A percentile compares a stretch with the other conserved stretches of the same genome.
phyloP scores from a whole-genome alignment of 169 alveolate genomes.

The Miamiensis avidus region DNA sequence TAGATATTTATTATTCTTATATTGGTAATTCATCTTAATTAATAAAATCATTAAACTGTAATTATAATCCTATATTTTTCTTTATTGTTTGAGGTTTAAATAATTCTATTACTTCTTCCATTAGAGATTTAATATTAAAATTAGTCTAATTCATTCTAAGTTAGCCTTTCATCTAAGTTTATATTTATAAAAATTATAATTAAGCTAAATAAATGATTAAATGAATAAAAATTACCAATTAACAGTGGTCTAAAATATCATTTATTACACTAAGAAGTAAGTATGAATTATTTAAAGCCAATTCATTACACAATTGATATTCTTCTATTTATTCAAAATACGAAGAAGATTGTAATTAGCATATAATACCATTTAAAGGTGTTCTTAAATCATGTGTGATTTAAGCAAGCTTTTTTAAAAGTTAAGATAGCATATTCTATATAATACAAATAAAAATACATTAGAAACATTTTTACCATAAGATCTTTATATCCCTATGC shows the following conservation, averaged over 20 bases:
- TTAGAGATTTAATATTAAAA: background rate
- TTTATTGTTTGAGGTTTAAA: background rate
- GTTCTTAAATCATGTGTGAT: slow-evolving; percentile 11
- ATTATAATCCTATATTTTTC: background rate
- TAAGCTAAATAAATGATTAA: too few relatives aligned
- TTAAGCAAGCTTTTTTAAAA: slow-evolving; percentile 10
- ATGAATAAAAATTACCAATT: too few relatives aligned
- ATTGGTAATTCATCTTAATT: background rate
- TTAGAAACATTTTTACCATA: too few relatives aligned
- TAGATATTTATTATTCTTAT: background rate
- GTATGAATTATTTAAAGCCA: background rate
- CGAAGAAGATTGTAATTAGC: background rate
- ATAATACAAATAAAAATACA: too few relatives aligned
- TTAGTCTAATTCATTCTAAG: background rate
- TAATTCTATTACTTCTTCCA: background rate
- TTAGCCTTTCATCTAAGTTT: slow-evolving; percentile 2
- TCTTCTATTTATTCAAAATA: background rate
- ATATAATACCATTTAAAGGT: background rate
- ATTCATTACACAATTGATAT: background rate
- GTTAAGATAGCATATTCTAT: too few relatives aligned
- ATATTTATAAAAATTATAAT: too few relatives aligned
- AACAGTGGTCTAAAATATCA: background rate
- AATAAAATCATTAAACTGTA: background rate
- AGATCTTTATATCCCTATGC: too few relatives aligned
- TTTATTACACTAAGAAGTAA: background rate